phyloP scores from a whole-genome alignment of 176 grass and related monocot genomes.

The Oryza punctata region DNA sequence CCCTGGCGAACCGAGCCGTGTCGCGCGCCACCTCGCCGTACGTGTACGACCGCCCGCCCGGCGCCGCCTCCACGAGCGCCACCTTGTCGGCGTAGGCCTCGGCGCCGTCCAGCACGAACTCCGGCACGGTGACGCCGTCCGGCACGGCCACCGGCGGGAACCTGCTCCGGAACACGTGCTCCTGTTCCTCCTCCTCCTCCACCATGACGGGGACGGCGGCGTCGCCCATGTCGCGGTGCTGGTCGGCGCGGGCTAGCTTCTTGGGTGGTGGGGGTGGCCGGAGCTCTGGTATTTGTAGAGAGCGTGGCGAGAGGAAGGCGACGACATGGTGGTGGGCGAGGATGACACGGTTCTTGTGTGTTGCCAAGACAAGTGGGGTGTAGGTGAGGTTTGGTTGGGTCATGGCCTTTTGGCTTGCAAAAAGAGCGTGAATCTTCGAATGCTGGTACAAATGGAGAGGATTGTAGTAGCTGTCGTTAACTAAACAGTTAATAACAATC shows the following conservation, averaged over 20 bases:
- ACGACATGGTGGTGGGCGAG: background rate
- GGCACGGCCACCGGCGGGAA: conserved; percentile 58
- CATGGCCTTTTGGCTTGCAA: conserved; percentile 40
- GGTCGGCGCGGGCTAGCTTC: background rate
- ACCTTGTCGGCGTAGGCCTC: conserved; percentile 62
- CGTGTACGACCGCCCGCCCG: conserved; percentile 62
- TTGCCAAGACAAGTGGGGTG: conserved; percentile 33
- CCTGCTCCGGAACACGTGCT: conserved; percentile 75
- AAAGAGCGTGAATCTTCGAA: conserved; percentile 8
- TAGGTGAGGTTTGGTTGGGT: conserved; percentile 55
- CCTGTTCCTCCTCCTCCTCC: conserved; percentile 46
- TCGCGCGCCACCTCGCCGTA: conserved; percentile 62
- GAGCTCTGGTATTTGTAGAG: conserved; percentile 46
- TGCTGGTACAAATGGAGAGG: background rate
- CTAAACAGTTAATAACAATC: background rate
- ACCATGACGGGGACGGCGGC: background rate
- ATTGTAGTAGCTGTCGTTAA: background rate
- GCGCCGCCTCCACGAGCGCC: conserved; percentile 62
- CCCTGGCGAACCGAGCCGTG: conserved; percentile 61
- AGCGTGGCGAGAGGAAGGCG: background rate
- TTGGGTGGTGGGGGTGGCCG: background rate
- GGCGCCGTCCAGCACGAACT: conserved; percentile 69
- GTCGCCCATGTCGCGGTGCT: conserved; percentile 43
- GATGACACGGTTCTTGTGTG: conserved; percentile 49
- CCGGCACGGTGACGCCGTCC: conserved; percentile 67